These are phyloP conservation scores for Kernera saxatilis DNA, from an alignment of 345 rosid species.

Conservation along the genomic window DNA sequence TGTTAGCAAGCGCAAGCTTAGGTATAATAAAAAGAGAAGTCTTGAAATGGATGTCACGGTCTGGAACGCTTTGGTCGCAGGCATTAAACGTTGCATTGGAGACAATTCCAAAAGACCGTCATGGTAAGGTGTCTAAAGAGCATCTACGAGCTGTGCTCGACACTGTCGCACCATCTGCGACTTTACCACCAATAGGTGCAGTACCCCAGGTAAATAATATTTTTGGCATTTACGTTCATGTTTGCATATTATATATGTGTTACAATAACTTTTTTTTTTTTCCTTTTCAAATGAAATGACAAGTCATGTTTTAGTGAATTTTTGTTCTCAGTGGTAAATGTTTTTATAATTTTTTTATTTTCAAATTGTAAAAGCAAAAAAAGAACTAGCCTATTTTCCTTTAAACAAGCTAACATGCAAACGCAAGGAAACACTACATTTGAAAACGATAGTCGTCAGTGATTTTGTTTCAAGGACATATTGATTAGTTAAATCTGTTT, in stretches of 20 bases:
- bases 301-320: no score
- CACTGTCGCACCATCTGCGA: slow-evolving; percentile 63
- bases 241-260: background rate
- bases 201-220: slow-evolving; percentile 54
- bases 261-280: background rate
- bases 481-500: background rate
- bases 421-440: background rate
- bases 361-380: background rate
- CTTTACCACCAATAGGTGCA: slow-evolving; percentile 83
- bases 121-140: slow-evolving; percentile 64
- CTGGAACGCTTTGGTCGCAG: slow-evolving; percentile 37
- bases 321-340: background rate
- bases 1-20: background rate
- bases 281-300: background rate
- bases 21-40: background rate
- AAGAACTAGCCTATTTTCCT: background rate
- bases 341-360: background rate
- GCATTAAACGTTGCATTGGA: slow-evolving; percentile 48
- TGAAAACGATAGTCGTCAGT: background rate
- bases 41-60: background rate
- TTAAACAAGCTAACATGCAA: background rate
- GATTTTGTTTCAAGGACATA: background rate
- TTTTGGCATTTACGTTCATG: background rate
- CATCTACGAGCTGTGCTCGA: slow-evolving; percentile 61
- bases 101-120: slow-evolving; percentile 55